A percentile compares a stretch with the other conserved stretches of the same genome.
Conservation (phyloP, 2,329 filamentous ascomycete species). For the Tolypocladium tropicale region DNA sequence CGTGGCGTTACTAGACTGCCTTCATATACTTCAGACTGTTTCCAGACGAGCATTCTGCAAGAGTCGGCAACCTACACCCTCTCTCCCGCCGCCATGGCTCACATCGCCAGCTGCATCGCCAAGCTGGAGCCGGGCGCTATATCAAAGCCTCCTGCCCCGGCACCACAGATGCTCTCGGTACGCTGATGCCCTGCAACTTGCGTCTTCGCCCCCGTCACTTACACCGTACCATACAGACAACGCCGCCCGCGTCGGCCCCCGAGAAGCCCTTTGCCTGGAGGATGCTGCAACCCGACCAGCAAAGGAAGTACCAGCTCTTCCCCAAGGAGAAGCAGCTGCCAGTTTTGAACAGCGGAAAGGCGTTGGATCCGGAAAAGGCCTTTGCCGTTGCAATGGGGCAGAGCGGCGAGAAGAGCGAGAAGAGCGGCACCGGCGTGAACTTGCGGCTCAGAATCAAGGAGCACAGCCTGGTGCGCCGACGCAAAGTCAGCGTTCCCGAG, state of each 20-base stretch:
- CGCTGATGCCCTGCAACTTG: background rate
- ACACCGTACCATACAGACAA: background rate
- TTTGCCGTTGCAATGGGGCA: conserved; percentile 30
- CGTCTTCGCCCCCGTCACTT: background rate
- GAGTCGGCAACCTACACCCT: background rate
- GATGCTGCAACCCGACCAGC: conserved; percentile 43
- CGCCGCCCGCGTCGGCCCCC: conserved; percentile 7
- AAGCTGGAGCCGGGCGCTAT: conserved; percentile 39
- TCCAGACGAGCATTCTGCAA: background rate
- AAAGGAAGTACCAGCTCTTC: conserved; percentile 52
- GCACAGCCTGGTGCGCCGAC: conserved; percentile 44
- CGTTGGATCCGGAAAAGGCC: conserved; percentile 39
- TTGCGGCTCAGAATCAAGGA: conserved; percentile 47
- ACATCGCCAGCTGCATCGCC: conserved; percentile 51
- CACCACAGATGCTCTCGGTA: conserved; percentile 36
- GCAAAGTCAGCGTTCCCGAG: conserved; percentile 55
- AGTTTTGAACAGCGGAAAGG: conserved; percentile 29
- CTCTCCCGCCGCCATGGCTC: conserved; percentile 38
- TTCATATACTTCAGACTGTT: background rate
- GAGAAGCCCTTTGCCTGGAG: conserved; percentile 47
- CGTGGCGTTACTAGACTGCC: background rate
- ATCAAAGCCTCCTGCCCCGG: conserved; percentile 37
- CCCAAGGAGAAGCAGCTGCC: conserved; percentile 39
- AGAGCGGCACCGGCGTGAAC: conserved; percentile 21
- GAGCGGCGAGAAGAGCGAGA: conserved; percentile 30